Conservation (phyloP, 2,329 filamentous ascomycete species). For the Paracoccidioides lutzii region DNA sequence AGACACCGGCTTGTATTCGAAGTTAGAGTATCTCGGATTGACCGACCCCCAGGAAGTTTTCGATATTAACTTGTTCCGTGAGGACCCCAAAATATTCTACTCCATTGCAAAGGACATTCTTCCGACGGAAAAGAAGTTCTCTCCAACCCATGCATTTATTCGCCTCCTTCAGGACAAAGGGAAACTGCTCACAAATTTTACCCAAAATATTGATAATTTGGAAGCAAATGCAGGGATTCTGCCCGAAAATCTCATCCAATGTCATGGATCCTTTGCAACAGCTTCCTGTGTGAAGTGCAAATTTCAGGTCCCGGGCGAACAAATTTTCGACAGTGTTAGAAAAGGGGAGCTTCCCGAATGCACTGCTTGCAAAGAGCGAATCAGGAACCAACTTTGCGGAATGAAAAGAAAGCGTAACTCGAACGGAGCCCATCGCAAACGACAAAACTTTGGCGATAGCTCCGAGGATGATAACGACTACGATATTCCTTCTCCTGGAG, state of each 20-base stretch:
- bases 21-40: conserved; percentile 63
- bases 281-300: conserved; percentile 78
- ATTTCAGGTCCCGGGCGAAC: conserved; percentile 58
- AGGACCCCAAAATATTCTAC: conserved; percentile 85
- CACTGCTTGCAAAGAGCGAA: conserved; percentile 49
- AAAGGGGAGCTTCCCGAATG: conserved; percentile 67
- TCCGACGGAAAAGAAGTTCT: conserved; percentile 64
- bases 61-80: conserved; percentile 72
- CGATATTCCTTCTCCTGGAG: conserved; percentile 54
- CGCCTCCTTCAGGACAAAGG: conserved; percentile 72
- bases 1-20: conserved; percentile 79
- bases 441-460: conserved; percentile 41
- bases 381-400: conserved; percentile 36
- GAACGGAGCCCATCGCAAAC: conserved; percentile 40
- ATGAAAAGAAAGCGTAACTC: conserved; percentile 42
- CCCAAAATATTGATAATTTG: conserved; percentile 96
- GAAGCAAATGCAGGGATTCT: conserved; percentile 75
- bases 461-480: conserved; percentile 42
- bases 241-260: conserved; percentile 77
- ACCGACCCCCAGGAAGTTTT: conserved; percentile 91
- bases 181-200: conserved; percentile 92
- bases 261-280: conserved; percentile 89
- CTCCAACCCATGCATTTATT: conserved; percentile 91
- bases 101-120: conserved; percentile 82
- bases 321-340: conserved; percentile 67